Conservation (phyloP, 116 monocot species). For the Cymodocea nodosa region DNA sequence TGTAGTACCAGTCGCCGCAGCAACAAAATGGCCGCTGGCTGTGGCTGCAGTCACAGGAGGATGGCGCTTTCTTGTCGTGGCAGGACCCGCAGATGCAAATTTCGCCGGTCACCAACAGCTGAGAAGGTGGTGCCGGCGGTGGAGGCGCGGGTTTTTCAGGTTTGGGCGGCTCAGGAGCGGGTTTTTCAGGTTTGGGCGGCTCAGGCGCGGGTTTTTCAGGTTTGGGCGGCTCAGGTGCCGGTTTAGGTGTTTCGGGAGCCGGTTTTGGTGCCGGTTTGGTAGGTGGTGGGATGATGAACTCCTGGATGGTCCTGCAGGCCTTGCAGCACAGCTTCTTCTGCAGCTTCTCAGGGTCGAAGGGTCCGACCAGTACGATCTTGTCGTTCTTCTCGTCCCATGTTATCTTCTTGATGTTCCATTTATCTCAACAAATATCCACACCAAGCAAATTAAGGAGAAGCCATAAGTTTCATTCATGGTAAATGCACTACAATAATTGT, state of each 20-base stretch:
- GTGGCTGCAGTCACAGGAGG: slow-evolving; percentile 1
- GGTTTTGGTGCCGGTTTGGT: slow-evolving; percentile 1
- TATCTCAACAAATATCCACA: neutral
- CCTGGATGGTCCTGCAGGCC: slow-evolving; percentile 25
- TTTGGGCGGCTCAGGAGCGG: slow-evolving; percentile 2
- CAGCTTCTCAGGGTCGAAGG: slow-evolving; percentile 19
- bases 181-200: neutral
- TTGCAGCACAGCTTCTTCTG: slow-evolving; percentile 24
- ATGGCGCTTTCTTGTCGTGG: neutral
- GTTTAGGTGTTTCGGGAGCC: neutral
- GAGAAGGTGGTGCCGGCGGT: neutral
- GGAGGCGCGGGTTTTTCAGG: neutral
- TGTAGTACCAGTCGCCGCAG: neutral
- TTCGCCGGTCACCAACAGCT: neutral
- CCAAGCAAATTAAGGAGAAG: no score
- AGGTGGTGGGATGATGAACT: slow-evolving; percentile 7
- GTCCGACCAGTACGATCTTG: slow-evolving; percentile 21
- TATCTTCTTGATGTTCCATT: slow-evolving; percentile 17
- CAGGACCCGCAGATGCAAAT: neutral
- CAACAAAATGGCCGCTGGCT: neutral
- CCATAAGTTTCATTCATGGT: no score
- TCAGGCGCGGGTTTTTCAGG: slow-evolving; percentile 2
- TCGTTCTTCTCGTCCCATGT: slow-evolving; percentile 24
- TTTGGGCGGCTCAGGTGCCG: neutral
- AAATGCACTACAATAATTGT: neutral